phyloP scores from a whole-genome alignment of 768 basidiomycete genomes.

The Tylopilus felleus region DNA sequence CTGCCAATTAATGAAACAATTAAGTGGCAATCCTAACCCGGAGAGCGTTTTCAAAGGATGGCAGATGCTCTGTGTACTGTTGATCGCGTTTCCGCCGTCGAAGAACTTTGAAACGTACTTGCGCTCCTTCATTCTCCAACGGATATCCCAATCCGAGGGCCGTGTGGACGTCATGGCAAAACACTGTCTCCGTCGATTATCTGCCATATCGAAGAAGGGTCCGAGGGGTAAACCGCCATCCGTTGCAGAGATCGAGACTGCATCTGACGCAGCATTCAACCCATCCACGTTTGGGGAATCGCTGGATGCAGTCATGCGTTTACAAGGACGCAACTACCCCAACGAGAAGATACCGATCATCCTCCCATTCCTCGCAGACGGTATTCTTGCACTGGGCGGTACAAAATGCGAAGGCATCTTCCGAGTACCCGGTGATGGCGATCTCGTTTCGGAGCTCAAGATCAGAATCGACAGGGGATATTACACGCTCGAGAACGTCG shows the following conservation, averaged over 20 bases:
- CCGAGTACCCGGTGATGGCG: slow-evolving; percentile 87
- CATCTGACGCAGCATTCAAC: slow-evolving; percentile 93
- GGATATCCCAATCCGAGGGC: slow-evolving; percentile 64
- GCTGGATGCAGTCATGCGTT: slow-evolving; percentile 74
- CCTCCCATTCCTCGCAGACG: slow-evolving; percentile 89
- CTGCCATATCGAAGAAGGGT: slow-evolving; percentile 74
- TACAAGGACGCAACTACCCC: slow-evolving; percentile 86
- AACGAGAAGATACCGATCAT: slow-evolving; percentile 86
- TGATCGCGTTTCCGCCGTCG: slow-evolving; percentile 91
- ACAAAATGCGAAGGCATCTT: slow-evolving; percentile 88
- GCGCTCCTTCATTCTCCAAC: slow-evolving; percentile 71
- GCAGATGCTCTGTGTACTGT: slow-evolving; percentile 86
- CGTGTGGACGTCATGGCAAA: slow-evolving; percentile 89
- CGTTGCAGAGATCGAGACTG: slow-evolving; percentile 85
- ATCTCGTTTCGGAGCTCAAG: slow-evolving; percentile 84
- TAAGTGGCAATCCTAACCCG: slow-evolving; percentile 77
- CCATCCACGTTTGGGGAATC: slow-evolving; percentile 94
- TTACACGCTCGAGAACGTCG: slow-evolving; percentile 84
- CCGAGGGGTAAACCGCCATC: slow-evolving; percentile 83
- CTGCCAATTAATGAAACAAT: slow-evolving; percentile 90
- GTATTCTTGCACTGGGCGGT: slow-evolving; percentile 86
- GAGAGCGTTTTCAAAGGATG: slow-evolving; percentile 89
- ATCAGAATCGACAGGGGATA: slow-evolving; percentile 88
- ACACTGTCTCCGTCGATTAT: slow-evolving; percentile 79
- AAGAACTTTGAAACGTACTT: slow-evolving; percentile 90